phyloP scores from a whole-genome alignment of 345 rosid genomes.

The Eucalyptus lansdowneana region DNA sequence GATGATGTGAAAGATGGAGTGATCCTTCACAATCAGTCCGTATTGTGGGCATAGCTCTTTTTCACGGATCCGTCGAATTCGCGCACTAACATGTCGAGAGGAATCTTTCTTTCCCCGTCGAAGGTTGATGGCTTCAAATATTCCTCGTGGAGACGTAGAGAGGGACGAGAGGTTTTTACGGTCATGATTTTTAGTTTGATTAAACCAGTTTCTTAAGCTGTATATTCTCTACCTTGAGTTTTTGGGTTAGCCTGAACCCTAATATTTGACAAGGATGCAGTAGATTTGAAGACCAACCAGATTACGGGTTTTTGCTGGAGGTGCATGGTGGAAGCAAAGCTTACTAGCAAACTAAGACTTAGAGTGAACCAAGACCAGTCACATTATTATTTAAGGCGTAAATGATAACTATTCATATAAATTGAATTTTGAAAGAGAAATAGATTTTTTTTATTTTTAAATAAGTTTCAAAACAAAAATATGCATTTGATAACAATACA shows the following conservation, averaged over 20 bases:
- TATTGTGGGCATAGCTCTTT: neutral
- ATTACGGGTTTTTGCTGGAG: neutral
- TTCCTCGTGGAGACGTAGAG: neutral
- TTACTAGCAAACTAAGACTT: neutral
- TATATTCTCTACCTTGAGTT: neutral
- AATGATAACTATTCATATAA: too few relatives aligned
- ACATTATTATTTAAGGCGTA: rapidly evolving
- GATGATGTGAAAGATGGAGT: neutral
- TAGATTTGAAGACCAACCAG: neutral
- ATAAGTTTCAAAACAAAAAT: too few relatives aligned
- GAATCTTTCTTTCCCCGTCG: neutral
- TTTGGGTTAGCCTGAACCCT: neutral
- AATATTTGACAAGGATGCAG: neutral
- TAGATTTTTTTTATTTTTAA: too few relatives aligned
- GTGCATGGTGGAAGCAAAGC: neutral
- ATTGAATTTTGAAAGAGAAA: too few relatives aligned
- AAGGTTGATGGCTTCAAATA: neutral
- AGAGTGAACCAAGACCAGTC: neutral
- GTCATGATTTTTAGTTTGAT: neutral
- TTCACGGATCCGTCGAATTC: neutral
- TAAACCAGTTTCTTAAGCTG: neutral
- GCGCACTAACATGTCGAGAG: neutral
- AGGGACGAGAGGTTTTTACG: neutral
- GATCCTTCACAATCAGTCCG: neutral
- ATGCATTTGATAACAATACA: too few relatives aligned